Evolutionary conservation across 441 rosid genomes (phyloP).

Genomic region (Mallotus japonicus): DNA sequence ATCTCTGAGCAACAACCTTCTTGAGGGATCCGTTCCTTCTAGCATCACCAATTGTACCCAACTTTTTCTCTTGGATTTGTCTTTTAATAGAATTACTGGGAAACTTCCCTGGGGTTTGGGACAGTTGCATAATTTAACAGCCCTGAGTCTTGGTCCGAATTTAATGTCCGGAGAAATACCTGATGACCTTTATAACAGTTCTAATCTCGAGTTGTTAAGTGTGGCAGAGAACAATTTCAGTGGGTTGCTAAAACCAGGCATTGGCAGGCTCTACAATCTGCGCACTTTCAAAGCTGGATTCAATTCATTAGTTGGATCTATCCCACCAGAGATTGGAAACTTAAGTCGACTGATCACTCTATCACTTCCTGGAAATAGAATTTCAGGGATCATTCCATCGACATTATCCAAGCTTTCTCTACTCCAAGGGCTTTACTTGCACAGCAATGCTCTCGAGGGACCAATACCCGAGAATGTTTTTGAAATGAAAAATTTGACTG

Average conservation of each 20-base stretch:
- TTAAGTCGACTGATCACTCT: slow-evolving; percentile 44
- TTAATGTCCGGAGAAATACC: slow-evolving; percentile 66
- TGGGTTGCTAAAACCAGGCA: slow-evolving; percentile 54
- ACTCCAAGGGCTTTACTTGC: slow-evolving; percentile 62
- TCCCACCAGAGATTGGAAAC: slow-evolving; percentile 68
- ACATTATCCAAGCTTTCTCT: slow-evolving; percentile 58
- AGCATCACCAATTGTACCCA: slow-evolving; percentile 69
- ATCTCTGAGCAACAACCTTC: slow-evolving; percentile 41
- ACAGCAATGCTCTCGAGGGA: slow-evolving; percentile 52
- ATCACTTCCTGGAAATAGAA: slow-evolving; percentile 45
- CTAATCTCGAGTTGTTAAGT: slow-evolving; percentile 34
- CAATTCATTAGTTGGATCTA: slow-evolving; percentile 57
- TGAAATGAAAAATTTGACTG: slow-evolving; percentile 51
- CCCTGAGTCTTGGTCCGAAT: slow-evolving; percentile 43
- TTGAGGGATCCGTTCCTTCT: slow-evolving; percentile 72
- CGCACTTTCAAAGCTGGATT: slow-evolving; percentile 27
- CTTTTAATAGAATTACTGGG: slow-evolving; percentile 46
- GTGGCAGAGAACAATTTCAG: slow-evolving; percentile 51
- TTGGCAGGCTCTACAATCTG: slow-evolving; percentile 59
- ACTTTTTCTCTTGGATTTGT: slow-evolving; percentile 38
- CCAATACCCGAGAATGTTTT: slow-evolving; percentile 52
- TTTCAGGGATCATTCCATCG: slow-evolving; percentile 58
- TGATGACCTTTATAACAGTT: slow-evolving; percentile 70
- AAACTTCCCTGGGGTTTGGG: slow-evolving; percentile 63
- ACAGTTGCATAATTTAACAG: slow-evolving; percentile 47